Base-by-base conservation (phyloP, 2,329 filamentous ascomycete genomes). In the Endoconidiophora laricicola region DNA sequence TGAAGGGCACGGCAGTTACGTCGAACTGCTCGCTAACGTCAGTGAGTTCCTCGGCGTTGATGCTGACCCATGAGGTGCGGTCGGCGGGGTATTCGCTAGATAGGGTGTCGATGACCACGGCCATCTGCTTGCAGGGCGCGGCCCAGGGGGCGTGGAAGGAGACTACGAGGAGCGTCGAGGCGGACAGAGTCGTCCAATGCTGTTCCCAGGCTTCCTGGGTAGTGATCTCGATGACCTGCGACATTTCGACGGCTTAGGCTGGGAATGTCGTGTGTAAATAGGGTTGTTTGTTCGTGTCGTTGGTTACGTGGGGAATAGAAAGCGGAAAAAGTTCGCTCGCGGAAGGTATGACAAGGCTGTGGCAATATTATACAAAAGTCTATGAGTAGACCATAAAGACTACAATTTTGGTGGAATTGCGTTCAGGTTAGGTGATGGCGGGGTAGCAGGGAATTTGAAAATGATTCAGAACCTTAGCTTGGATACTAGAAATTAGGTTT, bases 61-160 rank as follows among this genome's bases (percentile, higher is more conserved):
- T 76, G 55, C 83, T 83, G 54, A 94, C 76, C 80, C 94, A 98
- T 57, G 79, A 78, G 57, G 88, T 83, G 50, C 73, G 69, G 56
- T 76, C 72, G 59, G 76, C 72, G 54, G 86, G 78, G 67, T 94
- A 94, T 63, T 88, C 86, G 60, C 79, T 78, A 56, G 90, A 88
- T 56, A 98, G 83, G 20, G 86, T 83, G 61, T 77, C 73, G 56
- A 98, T 78, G 58, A 96, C 83, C 46, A 80, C 83, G 57, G 77
- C 78, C 88, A 96, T 96, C 67, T 95, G 87, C 55, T 84, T 80
- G 71, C 91, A 96, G 43, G 91, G 91, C 53, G 87, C 87, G 26
- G 91, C 91, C 91, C 91, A 98, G 57, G 88, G 84, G 18, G 91
- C 87, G 65, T 96, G 84, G 72, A 98, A 98, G 63, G 88, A 95